phyloP scores from a whole-genome alignment of 2,329 filamentous ascomycete genomes.

The Colletotrichum tabaci region DNA sequence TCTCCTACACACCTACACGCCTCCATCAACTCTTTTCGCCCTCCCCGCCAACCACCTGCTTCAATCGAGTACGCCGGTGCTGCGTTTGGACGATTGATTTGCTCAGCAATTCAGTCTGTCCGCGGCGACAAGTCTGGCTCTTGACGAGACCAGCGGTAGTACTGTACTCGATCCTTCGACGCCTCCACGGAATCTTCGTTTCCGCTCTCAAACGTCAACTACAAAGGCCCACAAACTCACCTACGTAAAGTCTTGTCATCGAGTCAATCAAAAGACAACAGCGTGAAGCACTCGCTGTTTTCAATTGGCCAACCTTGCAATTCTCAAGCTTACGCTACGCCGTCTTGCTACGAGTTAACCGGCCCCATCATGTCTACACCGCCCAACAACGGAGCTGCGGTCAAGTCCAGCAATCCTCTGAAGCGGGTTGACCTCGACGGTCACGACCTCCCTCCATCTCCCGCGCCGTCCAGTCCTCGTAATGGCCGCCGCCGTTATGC shows the following conservation, averaged over 20 bases:
- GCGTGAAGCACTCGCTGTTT: background rate
- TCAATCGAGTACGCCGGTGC: constrained; percentile 44
- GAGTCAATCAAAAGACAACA: constrained; percentile 1
- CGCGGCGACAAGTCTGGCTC: constrained; percentile 45
- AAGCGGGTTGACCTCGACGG: constrained; percentile 84
- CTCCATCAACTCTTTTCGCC: background rate
- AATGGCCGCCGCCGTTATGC: constrained; percentile 88
- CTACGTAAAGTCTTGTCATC: background rate
- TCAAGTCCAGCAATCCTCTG: constrained; percentile 53
- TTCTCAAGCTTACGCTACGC: constrained; percentile 8
- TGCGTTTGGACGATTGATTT: constrained; percentile 42
- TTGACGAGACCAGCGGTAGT: constrained; percentile 44
- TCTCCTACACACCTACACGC: constrained; percentile 15
- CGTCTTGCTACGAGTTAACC: background rate
- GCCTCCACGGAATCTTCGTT: constrained; percentile 11
- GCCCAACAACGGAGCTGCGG: constrained; percentile 31
- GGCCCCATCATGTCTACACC: constrained; percentile 40
- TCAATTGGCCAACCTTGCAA: background rate
- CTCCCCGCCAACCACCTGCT: constrained; percentile 27
- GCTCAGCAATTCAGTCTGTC: constrained; percentile 43
- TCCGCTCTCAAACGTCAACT: constrained; percentile 11
- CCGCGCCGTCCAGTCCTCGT: constrained; percentile 90
- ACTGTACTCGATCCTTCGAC: constrained; percentile 34
- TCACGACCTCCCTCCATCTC: constrained; percentile 89
- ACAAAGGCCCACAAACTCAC: background rate